Evolutionary conservation across 148 eudicot genomes (phyloP).

Genomic region (Agrostemma githago): DNA sequence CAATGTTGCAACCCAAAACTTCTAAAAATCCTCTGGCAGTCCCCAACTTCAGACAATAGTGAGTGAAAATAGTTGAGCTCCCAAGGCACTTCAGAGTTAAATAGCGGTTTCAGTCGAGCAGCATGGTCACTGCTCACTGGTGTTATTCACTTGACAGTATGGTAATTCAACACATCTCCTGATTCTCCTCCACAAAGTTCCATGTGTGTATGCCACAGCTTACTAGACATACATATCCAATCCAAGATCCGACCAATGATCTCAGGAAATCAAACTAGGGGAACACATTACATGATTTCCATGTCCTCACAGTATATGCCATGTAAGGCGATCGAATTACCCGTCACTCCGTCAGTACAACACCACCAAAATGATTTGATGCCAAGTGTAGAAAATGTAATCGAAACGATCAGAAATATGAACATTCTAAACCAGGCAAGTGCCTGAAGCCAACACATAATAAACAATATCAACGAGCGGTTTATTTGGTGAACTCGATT

Average conservation of each 20-base stretch:
- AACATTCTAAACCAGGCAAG: background rate
- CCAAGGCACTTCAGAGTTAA: background rate
- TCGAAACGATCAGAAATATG: background rate
- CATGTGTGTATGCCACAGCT: background rate
- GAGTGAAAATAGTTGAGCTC: background rate
- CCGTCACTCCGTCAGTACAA: background rate
- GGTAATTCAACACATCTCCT: no score
- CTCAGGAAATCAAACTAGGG: background rate
- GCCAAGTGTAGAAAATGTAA: background rate
- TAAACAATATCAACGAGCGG: background rate
- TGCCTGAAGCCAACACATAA: background rate
- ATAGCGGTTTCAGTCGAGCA: background rate
- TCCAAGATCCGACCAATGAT: background rate
- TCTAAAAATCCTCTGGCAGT: no score
- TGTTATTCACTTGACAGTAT: no score
- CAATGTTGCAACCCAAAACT: background rate
- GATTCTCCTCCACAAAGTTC: background rate
- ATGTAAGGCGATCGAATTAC: background rate
- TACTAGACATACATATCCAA: background rate
- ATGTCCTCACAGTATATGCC: background rate
- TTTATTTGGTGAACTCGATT: constrained; percentile 24
- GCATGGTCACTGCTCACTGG: no score
- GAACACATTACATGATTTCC: background rate
- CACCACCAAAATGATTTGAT: background rate
- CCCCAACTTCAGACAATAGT: no score